Evolutionary conservation across 163 green algal genomes (phyloP).

Genomic region (Chlorella variabilis): DNA sequence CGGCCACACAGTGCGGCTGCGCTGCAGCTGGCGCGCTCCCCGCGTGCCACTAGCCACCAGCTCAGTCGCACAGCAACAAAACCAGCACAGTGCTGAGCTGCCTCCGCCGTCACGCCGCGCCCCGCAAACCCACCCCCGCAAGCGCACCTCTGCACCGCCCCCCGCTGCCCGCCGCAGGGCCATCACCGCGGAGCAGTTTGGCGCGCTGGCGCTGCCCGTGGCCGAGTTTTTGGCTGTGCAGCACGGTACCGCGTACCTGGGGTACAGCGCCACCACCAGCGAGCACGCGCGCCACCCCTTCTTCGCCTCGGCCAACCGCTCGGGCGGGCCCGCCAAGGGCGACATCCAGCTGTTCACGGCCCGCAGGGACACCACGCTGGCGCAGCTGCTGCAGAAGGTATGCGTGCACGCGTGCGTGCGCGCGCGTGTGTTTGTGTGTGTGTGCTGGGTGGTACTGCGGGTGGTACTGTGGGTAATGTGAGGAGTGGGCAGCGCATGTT

Average conservation of each 20-base stretch:
- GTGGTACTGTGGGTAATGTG: not conserved
- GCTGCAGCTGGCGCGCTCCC: not conserved
- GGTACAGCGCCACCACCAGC: constrained; percentile 44
- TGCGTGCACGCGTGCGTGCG: too few relatives aligned
- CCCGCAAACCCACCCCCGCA: too few relatives aligned
- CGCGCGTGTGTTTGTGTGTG: constrained; percentile 7
- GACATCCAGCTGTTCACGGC: constrained; percentile 54
- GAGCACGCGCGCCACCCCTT: constrained; percentile 41
- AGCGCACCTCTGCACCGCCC: too few relatives aligned
- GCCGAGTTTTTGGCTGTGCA: constrained; percentile 86
- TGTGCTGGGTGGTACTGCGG: not conserved
- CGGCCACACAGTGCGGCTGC: not conserved
- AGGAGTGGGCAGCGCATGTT: not conserved
- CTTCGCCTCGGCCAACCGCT: constrained; percentile 38
- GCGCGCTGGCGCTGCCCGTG: constrained; percentile 83
- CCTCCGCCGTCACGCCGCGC: too few relatives aligned
- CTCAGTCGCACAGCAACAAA: not conserved
- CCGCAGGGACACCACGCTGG: constrained; percentile 41
- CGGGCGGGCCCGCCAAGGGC: constrained; percentile 24
- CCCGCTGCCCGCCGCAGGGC: constrained; percentile 42
- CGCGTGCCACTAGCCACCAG: not conserved
- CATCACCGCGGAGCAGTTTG: constrained; percentile 79
- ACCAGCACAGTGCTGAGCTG: too few relatives aligned
- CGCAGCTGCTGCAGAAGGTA: constrained; percentile 33
- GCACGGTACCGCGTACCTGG: constrained; percentile 79